These are phyloP conservation scores for Theobroma grandiflorum DNA, from an alignment of 441 rosid genomes.

Conservation along the genomic window DNA sequence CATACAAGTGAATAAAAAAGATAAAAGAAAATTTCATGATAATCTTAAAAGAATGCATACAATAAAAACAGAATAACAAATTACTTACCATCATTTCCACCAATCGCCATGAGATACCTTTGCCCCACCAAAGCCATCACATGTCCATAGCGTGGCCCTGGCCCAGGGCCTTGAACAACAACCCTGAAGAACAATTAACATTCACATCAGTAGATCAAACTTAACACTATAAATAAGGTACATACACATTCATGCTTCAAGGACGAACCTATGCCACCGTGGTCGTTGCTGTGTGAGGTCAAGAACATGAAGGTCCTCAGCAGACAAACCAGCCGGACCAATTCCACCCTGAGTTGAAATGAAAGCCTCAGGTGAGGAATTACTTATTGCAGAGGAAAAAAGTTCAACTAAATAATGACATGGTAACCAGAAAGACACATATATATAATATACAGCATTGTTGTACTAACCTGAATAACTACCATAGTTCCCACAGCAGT, in stretches of 20 bases:
- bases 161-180: conserved; percentile 99
- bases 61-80: conserved; percentile 26
- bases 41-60: conserved; percentile 18
- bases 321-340: conserved; percentile 98
- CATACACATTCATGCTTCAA: conserved; percentile 16
- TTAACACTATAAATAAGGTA: conserved; percentile 20
- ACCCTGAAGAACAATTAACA: conserved; percentile 64
- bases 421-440: conserved; percentile 11
- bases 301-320: conserved; percentile 99
- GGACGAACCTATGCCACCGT: conserved; percentile 91
- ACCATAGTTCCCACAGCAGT: conserved; percentile 99
- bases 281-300: conserved; percentile 96
- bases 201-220: conserved; percentile 28
- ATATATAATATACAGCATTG: conserved; percentile 8
- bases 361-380: conserved; percentile 31
- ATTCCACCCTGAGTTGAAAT: conserved; percentile 84
- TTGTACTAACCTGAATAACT: conserved; percentile 83
- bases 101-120: conserved; percentile 90
- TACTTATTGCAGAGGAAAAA: conserved; percentile 24
- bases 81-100: conserved; percentile 89
- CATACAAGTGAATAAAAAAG: conserved; percentile 6
- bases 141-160: conserved; percentile 99
- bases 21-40: neutral
- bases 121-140: conserved; percentile 99
- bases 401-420: neutral